Conservation (phyloP, 345 rosid genomes). For the Gossypium stocksii region DNA sequence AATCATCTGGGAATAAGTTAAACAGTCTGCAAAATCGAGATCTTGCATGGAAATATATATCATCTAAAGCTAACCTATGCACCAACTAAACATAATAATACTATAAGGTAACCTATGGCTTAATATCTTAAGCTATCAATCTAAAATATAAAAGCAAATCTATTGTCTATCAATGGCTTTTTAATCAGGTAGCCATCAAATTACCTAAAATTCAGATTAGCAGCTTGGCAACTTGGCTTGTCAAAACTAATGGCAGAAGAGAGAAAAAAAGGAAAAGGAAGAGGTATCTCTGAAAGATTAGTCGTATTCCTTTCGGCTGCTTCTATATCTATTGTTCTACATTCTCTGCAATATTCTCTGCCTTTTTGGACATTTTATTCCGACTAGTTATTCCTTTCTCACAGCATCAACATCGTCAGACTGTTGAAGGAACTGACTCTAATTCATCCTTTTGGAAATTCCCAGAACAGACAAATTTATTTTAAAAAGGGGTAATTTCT, state of each 20-base stretch:
- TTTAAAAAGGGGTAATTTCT: constrained; percentile 1
- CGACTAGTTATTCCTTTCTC: not conserved
- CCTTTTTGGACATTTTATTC: constrained; percentile 1
- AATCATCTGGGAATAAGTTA: not conserved
- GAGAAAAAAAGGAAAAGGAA: not conserved
- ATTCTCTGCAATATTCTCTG: constrained; percentile 4
- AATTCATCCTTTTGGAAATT: constrained; percentile 9
- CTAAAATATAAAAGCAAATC: not conserved
- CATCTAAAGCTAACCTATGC: not conserved
- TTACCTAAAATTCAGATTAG: not conserved
- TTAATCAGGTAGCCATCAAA: not conserved
- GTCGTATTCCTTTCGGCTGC: not conserved
- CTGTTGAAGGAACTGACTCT: not conserved
- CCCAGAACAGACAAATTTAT: constrained; percentile 1
- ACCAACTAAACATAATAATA: not conserved
- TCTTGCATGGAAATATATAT: not conserved
- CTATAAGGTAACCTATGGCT: not conserved
- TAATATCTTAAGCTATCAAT: not conserved
- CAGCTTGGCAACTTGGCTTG: not conserved
- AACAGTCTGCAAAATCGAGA: not conserved
- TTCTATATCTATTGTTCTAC: not conserved
- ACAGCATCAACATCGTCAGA: not conserved
- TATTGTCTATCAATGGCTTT: not conserved
- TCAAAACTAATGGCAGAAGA: not conserved
- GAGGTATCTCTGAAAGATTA: not conserved